Evolutionary conservation across 208 protist genomes (phyloP).

Genomic region (Trypanosoma congolense): DNA sequence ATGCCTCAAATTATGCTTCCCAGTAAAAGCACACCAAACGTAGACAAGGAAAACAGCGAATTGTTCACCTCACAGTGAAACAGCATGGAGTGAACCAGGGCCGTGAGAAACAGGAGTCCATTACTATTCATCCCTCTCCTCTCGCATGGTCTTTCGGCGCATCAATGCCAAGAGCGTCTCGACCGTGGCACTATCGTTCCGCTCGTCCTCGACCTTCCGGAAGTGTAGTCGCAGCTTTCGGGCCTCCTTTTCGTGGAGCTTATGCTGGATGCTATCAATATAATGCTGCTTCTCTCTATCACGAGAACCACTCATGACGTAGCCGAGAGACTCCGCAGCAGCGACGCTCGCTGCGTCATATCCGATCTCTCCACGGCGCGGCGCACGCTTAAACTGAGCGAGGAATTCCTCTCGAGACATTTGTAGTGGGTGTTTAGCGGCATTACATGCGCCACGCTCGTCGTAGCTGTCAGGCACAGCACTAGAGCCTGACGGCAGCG

Average conservation of each 20-base stretch:
- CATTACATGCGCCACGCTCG: not conserved
- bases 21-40: no score
- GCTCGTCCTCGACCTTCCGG: conserved; percentile 80
- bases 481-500: conserved; percentile 4
- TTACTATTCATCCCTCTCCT: no score
- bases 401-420: conserved; percentile 87
- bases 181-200: conserved; percentile 67
- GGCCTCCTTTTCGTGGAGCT: conserved; percentile 87
- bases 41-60: no score
- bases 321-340: conserved; percentile 75
- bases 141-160: conserved; percentile 10
- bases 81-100: no score
- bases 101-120: no score
- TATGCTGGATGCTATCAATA: conserved; percentile 79
- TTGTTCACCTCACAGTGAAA: no score
- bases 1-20: no score
- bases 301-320: conserved; percentile 90
- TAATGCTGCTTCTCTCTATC: conserved; percentile 78
- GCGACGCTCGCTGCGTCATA: conserved; percentile 75
- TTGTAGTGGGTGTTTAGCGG: conserved; percentile 79
- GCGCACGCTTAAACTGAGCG: conserved; percentile 80
- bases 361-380: conserved; percentile 82
- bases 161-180: conserved; percentile 47
- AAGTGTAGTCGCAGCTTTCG: conserved; percentile 86
- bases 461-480: not conserved